phyloP scores from a whole-genome alignment of 768 basidiomycete genomes.

The Serpula lacrymans region DNA sequence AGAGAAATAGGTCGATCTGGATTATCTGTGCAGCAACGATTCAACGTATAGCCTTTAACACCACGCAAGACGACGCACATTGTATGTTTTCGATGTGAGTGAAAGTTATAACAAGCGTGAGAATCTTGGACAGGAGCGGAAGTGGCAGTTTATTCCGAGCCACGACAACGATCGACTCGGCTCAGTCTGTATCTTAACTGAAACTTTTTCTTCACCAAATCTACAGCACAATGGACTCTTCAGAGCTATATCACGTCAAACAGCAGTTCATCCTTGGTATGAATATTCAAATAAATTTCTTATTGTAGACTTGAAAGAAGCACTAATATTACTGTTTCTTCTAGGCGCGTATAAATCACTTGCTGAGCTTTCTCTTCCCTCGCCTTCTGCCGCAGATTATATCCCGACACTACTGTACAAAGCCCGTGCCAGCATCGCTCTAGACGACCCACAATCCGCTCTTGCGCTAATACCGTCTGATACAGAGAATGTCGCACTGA shows the following conservation, averaged over 20 bases:
- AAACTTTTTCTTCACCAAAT: neutral
- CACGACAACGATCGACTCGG: too few species aligned
- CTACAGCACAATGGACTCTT: slow-evolving; percentile 46
- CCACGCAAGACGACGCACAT: too few species aligned
- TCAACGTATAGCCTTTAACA: too few species aligned
- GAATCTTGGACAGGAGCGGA: too few species aligned
- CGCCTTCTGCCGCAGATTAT: slow-evolving; percentile 61
- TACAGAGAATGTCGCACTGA: slow-evolving; percentile 63
- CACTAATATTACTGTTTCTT: neutral
- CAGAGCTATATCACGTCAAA: slow-evolving; percentile 64
- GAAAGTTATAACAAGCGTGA: too few species aligned
- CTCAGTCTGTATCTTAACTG: neutral
- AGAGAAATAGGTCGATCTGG: too few species aligned
- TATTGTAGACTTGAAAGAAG: neutral
- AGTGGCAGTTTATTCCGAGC: too few species aligned
- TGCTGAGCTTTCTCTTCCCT: slow-evolving; percentile 51
- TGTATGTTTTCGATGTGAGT: too few species aligned
- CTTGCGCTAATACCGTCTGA: slow-evolving; percentile 52
- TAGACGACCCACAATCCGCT: slow-evolving; percentile 55
- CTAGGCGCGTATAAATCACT: slow-evolving; percentile 70
- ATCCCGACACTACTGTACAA: slow-evolving; percentile 67
- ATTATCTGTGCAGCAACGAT: too few species aligned
- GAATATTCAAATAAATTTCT: neutral
- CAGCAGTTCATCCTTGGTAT: slow-evolving; percentile 76
- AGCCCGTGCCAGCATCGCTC: slow-evolving; percentile 74